These are phyloP conservation scores for Leptographium galeiforme DNA, from an alignment of 2,329 filamentous ascomycete species.

Conservation along the genomic window DNA sequence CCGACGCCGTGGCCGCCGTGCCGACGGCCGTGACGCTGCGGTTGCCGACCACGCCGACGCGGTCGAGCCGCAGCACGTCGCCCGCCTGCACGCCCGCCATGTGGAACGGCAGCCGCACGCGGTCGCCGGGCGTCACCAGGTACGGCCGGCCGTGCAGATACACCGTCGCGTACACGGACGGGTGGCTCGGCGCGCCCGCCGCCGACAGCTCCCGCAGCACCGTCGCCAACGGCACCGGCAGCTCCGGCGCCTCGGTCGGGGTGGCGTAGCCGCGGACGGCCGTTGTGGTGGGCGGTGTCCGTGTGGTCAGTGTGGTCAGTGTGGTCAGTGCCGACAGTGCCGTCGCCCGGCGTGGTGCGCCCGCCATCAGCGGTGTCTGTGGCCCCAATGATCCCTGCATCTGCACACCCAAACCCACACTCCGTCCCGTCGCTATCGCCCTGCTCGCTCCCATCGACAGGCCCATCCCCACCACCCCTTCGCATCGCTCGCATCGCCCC, in stretches of 20 bases:
- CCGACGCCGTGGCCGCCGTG: too few species aligned
- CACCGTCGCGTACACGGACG: constrained; percentile 50
- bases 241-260: background rate
- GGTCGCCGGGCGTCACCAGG: constrained; percentile 64
- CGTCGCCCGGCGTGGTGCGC: too few species aligned
- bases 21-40: constrained; percentile 24
- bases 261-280: background rate
- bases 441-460: too few species aligned
- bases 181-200: constrained; percentile 3
- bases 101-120: constrained; percentile 63
- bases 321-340: too few species aligned
- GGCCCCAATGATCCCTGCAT: too few species aligned
- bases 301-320: too few species aligned
- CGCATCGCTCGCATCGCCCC: too few species aligned
- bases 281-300: too few species aligned
- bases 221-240: background rate
- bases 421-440: too few species aligned
- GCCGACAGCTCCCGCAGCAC: background rate
- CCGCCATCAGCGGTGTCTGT: too few species aligned
- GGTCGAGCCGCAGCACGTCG: constrained; percentile 77
- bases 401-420: too few species aligned
- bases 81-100: constrained; percentile 67
- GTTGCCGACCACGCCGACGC: constrained; percentile 68
- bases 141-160: constrained; percentile 72
- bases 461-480: too few species aligned